These are phyloP conservation scores for Chaetothyriales sp. DNA, from an alignment of 2,329 filamentous ascomycete genomes.

Conservation along the genomic window DNA sequence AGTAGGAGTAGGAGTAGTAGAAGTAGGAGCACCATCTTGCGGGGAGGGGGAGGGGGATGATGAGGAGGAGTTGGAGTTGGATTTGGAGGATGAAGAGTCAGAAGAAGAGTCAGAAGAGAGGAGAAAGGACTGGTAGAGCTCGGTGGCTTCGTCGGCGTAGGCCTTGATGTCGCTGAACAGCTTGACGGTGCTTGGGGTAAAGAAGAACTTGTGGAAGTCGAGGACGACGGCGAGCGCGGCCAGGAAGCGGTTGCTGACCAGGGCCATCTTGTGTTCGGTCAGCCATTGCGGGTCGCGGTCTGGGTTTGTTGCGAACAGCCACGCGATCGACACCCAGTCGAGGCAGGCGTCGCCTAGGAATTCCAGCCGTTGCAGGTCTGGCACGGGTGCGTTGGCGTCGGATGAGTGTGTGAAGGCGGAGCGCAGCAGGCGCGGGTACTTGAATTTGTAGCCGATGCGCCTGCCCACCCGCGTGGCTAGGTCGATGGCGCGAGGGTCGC, in stretches of 20 bases:
- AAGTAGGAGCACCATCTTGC: too few species aligned
- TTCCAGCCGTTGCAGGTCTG: slow-evolving; percentile 79
- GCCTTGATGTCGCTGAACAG: slow-evolving; percentile 24
- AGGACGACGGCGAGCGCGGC: slow-evolving; percentile 66
- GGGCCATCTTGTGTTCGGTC: slow-evolving; percentile 98
- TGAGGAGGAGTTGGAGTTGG: too few species aligned
- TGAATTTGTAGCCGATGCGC: slow-evolving; percentile 52
- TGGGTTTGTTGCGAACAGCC: slow-evolving; percentile 63
- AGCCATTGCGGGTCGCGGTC: slow-evolving; percentile 85
- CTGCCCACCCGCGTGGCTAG: slow-evolving; percentile 49
- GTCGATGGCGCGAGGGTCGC: slow-evolving; percentile 51
- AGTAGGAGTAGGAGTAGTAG: too few species aligned
- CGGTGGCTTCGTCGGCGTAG: slow-evolving; percentile 28
- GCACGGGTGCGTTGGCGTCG: slow-evolving; percentile 61
- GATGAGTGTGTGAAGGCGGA: slow-evolving; percentile 85
- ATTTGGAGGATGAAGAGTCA: too few species aligned
- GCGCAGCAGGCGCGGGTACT: slow-evolving; percentile 57
- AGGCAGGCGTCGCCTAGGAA: slow-evolving; percentile 82
- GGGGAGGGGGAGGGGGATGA: too few species aligned
- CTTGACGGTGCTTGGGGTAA: slow-evolving; percentile 23
- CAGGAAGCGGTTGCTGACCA: slow-evolving; percentile 92
- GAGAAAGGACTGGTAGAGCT: slow-evolving; percentile 33
- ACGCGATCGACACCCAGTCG: slow-evolving; percentile 71
- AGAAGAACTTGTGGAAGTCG: slow-evolving; percentile 60
- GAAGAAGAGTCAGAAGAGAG: too few species aligned